A percentile compares a stretch with the other conserved stretches of the same genome.
phyloP scores from a whole-genome alignment of 1,284 basidiomycete genomes.

The Sphagnurus paluster region DNA sequence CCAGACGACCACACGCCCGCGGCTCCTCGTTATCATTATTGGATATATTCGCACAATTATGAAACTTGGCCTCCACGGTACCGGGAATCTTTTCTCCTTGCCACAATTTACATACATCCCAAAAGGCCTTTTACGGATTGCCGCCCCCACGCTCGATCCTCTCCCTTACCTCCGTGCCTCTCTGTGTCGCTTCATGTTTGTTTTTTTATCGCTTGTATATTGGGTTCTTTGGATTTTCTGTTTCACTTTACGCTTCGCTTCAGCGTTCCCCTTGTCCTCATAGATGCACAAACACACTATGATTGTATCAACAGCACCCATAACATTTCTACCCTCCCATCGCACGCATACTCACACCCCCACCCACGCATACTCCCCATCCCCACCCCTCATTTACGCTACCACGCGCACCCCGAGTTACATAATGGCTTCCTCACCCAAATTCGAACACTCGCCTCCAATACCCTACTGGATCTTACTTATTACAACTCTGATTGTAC shows the following conservation, averaged over 20 bases:
- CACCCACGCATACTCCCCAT: neutral
- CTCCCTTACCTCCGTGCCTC: neutral
- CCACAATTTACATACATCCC: neutral
- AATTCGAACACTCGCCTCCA: neutral
- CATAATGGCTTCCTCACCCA: neutral
- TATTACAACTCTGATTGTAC: neutral
- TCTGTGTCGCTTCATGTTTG: neutral
- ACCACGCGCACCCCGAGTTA: neutral
- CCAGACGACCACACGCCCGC: neutral
- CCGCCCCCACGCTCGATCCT: neutral
- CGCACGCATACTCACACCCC: neutral
- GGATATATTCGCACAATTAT: slow-evolving; percentile 9
- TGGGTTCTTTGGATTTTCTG: neutral
- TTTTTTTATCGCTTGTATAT: slow-evolving; percentile 7
- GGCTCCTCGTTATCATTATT: slow-evolving; percentile 6
- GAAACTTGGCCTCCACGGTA: slow-evolving; percentile 2
- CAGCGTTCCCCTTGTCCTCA: neutral
- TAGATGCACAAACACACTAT: slow-evolving; percentile 14
- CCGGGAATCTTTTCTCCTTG: neutral
- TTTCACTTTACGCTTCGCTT: neutral
- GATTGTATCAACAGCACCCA: slow-evolving; percentile 16
- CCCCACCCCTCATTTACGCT: neutral
- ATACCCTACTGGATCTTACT: slow-evolving; percentile 2
- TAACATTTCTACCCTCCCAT: neutral
- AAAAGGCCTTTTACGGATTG: slow-evolving; percentile 1